Conservation (phyloP, 768 basidiomycete genomes). For the Infundibulicybe gibba region DNA sequence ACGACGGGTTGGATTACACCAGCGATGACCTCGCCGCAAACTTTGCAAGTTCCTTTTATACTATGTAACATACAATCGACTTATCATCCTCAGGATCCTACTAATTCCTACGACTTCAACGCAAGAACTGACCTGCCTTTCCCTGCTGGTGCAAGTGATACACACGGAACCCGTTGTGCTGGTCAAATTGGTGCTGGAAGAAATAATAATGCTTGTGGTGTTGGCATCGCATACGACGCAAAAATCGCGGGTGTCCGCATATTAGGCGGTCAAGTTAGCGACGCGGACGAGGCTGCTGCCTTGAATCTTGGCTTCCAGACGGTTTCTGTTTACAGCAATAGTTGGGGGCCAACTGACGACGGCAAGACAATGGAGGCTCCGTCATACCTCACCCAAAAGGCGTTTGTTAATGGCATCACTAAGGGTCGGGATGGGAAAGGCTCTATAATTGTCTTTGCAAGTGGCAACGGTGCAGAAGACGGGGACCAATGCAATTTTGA, state of each 20-base stretch:
- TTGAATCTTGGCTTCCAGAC: slow-evolving; percentile 93
- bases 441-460: slow-evolving; percentile 94
- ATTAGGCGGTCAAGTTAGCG: slow-evolving; percentile 88
- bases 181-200: slow-evolving; percentile 87
- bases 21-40: slow-evolving; percentile 85
- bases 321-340: slow-evolving; percentile 90
- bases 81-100: slow-evolving; percentile 57
- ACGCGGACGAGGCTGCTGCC: slow-evolving; percentile 92
- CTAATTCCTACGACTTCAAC: slow-evolving; percentile 93
- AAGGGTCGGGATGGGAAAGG: slow-evolving; percentile 89
- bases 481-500: slow-evolving; percentile 99
- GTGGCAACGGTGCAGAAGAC: slow-evolving; percentile 87
- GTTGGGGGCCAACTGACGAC: slow-evolving; percentile 97
- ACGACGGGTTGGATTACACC: slow-evolving; percentile 91
- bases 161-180: slow-evolving; percentile 96
- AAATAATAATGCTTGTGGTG: slow-evolving; percentile 86
- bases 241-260: slow-evolving; percentile 96
- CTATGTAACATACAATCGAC: not conserved
- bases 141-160: slow-evolving; percentile 83
- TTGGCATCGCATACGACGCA: slow-evolving; percentile 89
- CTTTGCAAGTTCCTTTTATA: slow-evolving; percentile 62
- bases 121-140: slow-evolving; percentile 85
- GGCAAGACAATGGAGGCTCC: slow-evolving; percentile 94
- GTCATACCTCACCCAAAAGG: slow-evolving; percentile 85
- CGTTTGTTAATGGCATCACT: slow-evolving; percentile 90